These are phyloP conservation scores for Phytopythium aichiense DNA, from an alignment of 352 stramenopile species.

Conservation along the genomic window DNA sequence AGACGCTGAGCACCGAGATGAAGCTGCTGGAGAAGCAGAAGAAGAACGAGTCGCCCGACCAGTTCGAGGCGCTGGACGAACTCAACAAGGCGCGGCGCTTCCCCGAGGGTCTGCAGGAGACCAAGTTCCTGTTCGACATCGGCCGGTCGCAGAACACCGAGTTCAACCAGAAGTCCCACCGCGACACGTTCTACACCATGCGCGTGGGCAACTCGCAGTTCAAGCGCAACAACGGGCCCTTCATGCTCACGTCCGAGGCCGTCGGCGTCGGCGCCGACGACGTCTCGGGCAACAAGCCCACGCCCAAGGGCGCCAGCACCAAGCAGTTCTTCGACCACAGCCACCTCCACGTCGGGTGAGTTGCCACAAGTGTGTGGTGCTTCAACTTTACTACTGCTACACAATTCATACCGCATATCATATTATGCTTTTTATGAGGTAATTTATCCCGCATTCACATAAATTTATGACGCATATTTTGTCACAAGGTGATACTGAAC, in stretches of 20 bases:
- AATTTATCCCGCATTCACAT: no score
- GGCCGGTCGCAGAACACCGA: constrained; percentile 72
- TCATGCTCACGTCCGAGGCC: constrained; percentile 74
- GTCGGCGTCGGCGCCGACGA: constrained; percentile 63
- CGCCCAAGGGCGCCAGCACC: constrained; percentile 70
- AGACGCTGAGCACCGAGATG: constrained; percentile 83
- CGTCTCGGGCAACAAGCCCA: constrained; percentile 52
- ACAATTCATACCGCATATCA: neutral
- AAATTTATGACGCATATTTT: no score
- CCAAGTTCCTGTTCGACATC: constrained; percentile 80
- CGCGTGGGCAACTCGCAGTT: constrained; percentile 70
- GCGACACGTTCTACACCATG: constrained; percentile 83
- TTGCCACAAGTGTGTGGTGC: no score
- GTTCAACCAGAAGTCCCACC: constrained; percentile 82
- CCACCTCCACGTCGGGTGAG: constrained; percentile 42
- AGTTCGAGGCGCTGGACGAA: constrained; percentile 37
- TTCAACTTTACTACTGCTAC: no score
- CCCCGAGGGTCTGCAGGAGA: constrained; percentile 66
- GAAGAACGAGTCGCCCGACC: constrained; percentile 25
- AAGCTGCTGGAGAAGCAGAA: constrained; percentile 77
- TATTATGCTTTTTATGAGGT: no score
- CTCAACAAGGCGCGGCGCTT: constrained; percentile 51
- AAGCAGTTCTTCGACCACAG: constrained; percentile 84
- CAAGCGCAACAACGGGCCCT: constrained; percentile 75
- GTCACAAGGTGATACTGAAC: no score